Evolutionary conservation across 441 rosid genomes (phyloP).

Genomic region (Gossypium laxum): DNA sequence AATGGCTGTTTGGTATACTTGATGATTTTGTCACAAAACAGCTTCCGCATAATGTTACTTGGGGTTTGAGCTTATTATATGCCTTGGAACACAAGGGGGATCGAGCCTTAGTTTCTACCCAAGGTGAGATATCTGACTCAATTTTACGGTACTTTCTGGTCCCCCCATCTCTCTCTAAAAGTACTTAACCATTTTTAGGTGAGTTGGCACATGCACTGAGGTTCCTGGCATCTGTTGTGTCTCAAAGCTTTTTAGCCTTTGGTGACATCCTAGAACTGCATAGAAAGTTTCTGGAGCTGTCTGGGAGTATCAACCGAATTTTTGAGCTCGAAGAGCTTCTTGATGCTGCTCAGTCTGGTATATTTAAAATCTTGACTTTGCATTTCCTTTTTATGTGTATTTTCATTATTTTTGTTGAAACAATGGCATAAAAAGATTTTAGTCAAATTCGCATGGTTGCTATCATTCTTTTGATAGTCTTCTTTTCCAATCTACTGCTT

Average conservation of each 20-base stretch:
- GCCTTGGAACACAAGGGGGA: slow-evolving; percentile 93
- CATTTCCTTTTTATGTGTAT: not conserved
- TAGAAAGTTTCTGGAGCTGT: slow-evolving; percentile 84
- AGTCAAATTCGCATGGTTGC: not conserved
- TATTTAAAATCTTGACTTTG: not conserved
- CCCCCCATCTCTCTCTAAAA: slow-evolving; percentile 8
- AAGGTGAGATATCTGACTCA: slow-evolving; percentile 42
- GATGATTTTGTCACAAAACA: slow-evolving; percentile 99
- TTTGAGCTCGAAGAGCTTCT: slow-evolving; percentile 96
- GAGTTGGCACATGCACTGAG: slow-evolving; percentile 97
- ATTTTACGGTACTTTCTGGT: slow-evolving; percentile 8
- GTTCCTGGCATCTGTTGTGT: slow-evolving; percentile 94
- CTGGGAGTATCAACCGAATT: slow-evolving; percentile 85
- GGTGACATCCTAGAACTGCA: slow-evolving; percentile 94
- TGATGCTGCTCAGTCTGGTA: slow-evolving; percentile 81
- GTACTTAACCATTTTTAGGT: slow-evolving; percentile 42
- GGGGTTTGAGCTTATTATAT: slow-evolving; percentile 95
- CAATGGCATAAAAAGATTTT: not conserved
- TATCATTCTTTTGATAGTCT: not conserved
- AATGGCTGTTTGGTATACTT: slow-evolving; percentile 84
- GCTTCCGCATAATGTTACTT: slow-evolving; percentile 95
- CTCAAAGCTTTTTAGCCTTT: slow-evolving; percentile 98
- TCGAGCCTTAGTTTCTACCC: slow-evolving; percentile 71
- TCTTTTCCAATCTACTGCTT: not conserved
- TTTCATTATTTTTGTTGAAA: not conserved